phyloP scores from a whole-genome alignment of 2,329 filamentous ascomycete species.

The Xylariaceae sp. region DNA sequence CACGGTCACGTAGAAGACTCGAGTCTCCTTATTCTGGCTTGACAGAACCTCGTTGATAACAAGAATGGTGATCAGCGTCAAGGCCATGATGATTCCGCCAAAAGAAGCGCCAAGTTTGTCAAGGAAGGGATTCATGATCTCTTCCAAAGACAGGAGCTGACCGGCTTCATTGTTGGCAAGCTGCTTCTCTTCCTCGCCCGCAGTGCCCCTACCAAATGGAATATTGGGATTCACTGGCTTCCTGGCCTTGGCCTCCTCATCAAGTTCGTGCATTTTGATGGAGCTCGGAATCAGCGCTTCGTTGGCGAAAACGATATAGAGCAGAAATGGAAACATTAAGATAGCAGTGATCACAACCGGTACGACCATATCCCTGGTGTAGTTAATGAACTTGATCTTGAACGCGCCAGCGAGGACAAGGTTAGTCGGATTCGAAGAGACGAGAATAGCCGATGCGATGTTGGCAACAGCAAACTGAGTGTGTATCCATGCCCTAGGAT shows the following conservation, averaged over 20 bases:
- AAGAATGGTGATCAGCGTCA: constrained; percentile 60
- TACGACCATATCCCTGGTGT: constrained; percentile 73
- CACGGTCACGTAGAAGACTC: constrained; percentile 63
- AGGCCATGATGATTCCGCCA: constrained; percentile 60
- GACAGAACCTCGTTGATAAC: constrained; percentile 57
- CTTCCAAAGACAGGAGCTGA: constrained; percentile 58
- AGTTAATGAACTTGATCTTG: constrained; percentile 64
- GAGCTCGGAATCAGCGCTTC: constrained; percentile 57
- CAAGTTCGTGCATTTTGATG: constrained; percentile 64
- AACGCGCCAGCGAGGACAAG: constrained; percentile 70
- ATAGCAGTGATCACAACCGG: constrained; percentile 64
- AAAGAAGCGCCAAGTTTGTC: constrained; percentile 62
- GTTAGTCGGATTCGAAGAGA: constrained; percentile 74
- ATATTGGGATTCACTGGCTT: constrained; percentile 69
- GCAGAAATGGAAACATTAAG: constrained; percentile 62
- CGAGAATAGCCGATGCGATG: constrained; percentile 68
- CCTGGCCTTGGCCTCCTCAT: constrained; percentile 48
- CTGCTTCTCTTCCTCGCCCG: constrained; percentile 46
- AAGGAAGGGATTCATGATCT: constrained; percentile 70
- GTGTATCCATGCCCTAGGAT: constrained; percentile 68
- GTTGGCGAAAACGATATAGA: constrained; percentile 64
- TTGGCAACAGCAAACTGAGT: constrained; percentile 68
- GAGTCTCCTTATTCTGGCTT: constrained; percentile 43
- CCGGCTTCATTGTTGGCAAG: constrained; percentile 44
- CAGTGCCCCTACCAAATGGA: constrained; percentile 53